These are phyloP conservation scores for Xanthoceras sorbifolium DNA, from an alignment of 345 rosid species.

Conservation along the genomic window DNA sequence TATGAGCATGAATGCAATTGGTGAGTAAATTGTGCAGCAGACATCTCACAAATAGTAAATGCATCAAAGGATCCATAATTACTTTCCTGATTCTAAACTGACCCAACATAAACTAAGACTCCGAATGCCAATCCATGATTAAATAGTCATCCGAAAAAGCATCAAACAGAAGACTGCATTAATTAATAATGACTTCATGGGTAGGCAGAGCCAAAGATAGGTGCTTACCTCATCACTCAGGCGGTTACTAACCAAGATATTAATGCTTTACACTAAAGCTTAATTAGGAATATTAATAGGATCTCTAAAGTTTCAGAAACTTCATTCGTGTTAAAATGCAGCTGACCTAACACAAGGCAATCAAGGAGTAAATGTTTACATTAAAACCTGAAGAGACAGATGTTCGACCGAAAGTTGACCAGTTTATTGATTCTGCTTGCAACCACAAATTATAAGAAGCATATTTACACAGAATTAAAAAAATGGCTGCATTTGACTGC, in stretches of 20 bases:
- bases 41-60: not conserved
- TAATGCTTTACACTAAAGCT: constrained; percentile 1
- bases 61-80: not conserved
- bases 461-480: not conserved
- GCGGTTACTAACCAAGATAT: not conserved
- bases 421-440: not conserved
- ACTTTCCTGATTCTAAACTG: not conserved
- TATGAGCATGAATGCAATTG: not conserved
- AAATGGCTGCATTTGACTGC: not conserved
- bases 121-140: not conserved
- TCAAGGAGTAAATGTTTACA: not conserved
- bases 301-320: not conserved
- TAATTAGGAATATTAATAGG: not conserved
- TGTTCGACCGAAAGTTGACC: not conserved
- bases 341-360: not conserved
- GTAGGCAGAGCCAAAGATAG: not conserved
- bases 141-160: constrained; percentile 1
- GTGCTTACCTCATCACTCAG: not conserved
- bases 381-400: not conserved
- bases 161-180: not conserved
- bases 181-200: not conserved
- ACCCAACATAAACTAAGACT: not conserved
- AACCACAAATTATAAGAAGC: not conserved
- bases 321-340: not conserved
- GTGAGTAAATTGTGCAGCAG: not conserved